Base-by-base conservation (phyloP, 1,284 basidiomycete species). In the Ustilago esculenta region DNA sequence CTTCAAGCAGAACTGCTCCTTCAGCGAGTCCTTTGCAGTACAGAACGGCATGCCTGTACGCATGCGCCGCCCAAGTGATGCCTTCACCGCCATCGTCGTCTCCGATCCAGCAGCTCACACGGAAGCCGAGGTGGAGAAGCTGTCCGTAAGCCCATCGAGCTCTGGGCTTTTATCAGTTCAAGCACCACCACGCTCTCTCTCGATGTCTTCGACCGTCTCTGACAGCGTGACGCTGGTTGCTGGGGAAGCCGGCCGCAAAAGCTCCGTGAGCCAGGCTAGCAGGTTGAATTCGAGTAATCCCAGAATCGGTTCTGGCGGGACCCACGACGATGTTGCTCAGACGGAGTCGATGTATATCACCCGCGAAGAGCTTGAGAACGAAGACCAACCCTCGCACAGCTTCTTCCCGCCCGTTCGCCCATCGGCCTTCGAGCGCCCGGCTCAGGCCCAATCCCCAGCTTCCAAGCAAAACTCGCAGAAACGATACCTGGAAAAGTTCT, bases 321-420 rank as follows among this genome's bases (percentile, higher is more conserved):
- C 21, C 5, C 51, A 25, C 24, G 15, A n/a, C 15, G 23, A 25
- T 17, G 40, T 44, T 9, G 56, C 21, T 25, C 56, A 60, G 29
- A 39, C 44, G 0, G 42, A 23, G 15, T 68, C 65, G 12, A 52
- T 58, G 37, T 57, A 49, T 29, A 61, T 58, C 25, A 54, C 58
- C 8, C 41, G 27, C n/a, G 40, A 57, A 40, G 58, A 68, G 42
- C 42, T 57, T 6, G 37, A 53, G 36, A 55, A 61, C 47, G 27
- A 29, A 27, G 42, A 67, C 35, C 27, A 49, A 24, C 52, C 58
- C 2, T 45, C 49, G 2, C 14, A 47, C 46, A 55, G 32, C 53
- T 68, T 68, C 46, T 68, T 68, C 46, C 65, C 65, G 1, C 8
- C 65, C 9, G 54, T 61, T 11, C 53, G 50, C 17, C 65, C 58